These are phyloP conservation scores for Mycena maculata DNA, from an alignment of 768 basidiomycete species.

Conservation along the genomic window DNA sequence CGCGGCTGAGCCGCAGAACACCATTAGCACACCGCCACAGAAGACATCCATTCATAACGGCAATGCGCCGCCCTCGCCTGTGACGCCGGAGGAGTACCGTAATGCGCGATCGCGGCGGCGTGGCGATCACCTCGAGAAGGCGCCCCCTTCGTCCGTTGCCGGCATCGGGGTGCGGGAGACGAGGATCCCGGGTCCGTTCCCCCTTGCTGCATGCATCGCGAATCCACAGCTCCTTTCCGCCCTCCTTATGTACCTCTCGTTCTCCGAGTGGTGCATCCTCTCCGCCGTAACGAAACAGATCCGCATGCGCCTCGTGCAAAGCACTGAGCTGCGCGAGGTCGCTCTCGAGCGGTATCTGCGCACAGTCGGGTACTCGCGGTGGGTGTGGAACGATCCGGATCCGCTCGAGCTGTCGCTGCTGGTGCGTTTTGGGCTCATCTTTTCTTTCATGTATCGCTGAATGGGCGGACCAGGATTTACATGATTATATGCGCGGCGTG, in stretches of 20 bases:
- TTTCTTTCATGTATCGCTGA: neutral
- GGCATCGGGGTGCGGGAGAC: slow-evolving; percentile 39
- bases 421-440: slow-evolving; percentile 57
- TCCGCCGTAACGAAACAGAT: slow-evolving; percentile 68
- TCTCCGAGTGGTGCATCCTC: slow-evolving; percentile 76
- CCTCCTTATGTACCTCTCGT: slow-evolving; percentile 73
- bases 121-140: slow-evolving; percentile 54
- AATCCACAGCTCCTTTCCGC: slow-evolving; percentile 62
- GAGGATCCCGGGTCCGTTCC: slow-evolving; percentile 53
- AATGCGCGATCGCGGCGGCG: slow-evolving; percentile 53
- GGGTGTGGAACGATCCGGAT: slow-evolving; percentile 71
- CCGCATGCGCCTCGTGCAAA: slow-evolving; percentile 60
- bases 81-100: slow-evolving; percentile 39
- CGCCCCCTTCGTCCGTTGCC: slow-evolving; percentile 47
- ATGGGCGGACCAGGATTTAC: slow-evolving; percentile 67
- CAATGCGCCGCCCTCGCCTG: slow-evolving; percentile 32
- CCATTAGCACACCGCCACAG: slow-evolving; percentile 30
- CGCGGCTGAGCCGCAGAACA: slow-evolving; percentile 18
- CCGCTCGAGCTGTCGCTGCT: slow-evolving; percentile 71
- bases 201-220: slow-evolving; percentile 67
- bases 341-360: slow-evolving; percentile 76
- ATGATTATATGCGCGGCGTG: slow-evolving; percentile 83
- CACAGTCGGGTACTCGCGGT: slow-evolving; percentile 79
- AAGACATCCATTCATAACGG: slow-evolving; percentile 3
- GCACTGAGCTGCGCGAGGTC: slow-evolving; percentile 64